Conservation (phyloP, 257 asterid genomes). For the Fraxinus quadrangulata region DNA sequence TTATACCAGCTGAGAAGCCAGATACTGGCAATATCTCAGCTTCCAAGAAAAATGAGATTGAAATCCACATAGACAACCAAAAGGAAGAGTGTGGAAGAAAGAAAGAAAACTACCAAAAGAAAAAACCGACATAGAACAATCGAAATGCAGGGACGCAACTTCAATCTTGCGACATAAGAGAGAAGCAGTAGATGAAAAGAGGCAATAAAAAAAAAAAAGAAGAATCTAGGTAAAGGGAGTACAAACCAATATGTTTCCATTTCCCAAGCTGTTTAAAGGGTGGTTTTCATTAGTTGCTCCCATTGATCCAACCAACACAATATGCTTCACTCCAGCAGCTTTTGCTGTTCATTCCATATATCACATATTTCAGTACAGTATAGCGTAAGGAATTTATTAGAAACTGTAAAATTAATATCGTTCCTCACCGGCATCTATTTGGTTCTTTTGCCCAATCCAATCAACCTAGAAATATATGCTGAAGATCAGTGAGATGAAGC, state of each 20-base stretch:
- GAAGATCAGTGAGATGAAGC: slow-evolving; percentile 10
- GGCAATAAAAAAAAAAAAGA: slow-evolving; percentile 9
- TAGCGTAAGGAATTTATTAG: neutral
- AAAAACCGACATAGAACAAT: neutral
- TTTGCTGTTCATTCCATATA: slow-evolving; percentile 58
- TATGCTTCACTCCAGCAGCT: slow-evolving; percentile 95
- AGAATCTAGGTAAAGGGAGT: neutral
- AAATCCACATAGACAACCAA: neutral
- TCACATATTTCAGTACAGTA: neutral
- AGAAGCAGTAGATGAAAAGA: neutral
- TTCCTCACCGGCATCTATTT: slow-evolving; percentile 80
- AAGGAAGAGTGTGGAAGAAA: neutral
- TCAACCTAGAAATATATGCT: slow-evolving; percentile 60
- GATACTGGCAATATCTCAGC: neutral
- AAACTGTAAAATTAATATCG: slow-evolving; percentile 1
- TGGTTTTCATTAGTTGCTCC: slow-evolving; percentile 81
- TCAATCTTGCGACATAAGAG: neutral
- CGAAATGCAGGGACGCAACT: neutral
- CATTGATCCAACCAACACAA: slow-evolving; percentile 94
- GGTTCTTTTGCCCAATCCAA: slow-evolving; percentile 96
- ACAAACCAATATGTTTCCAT: slow-evolving; percentile 92
- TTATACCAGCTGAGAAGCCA: neutral
- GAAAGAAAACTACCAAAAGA: neutral
- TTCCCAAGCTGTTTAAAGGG: slow-evolving; percentile 79
- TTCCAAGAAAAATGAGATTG: neutral